Conservation (phyloP, 148 eudicot species). For the Rhododendron griersonianum region DNA sequence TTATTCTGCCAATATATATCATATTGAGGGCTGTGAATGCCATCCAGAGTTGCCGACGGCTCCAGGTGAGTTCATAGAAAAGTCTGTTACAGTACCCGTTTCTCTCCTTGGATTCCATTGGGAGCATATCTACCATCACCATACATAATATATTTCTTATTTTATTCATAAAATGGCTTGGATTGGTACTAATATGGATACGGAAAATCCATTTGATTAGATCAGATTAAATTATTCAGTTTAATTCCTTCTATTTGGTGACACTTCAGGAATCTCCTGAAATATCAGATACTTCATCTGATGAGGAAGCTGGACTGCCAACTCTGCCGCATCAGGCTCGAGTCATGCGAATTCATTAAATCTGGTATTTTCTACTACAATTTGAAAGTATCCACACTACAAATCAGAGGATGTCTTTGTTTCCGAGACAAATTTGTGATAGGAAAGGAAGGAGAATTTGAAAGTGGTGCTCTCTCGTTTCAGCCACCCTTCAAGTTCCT, state of each 20-base stretch:
- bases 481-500: slow-evolving; percentile 17
- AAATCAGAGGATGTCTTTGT: no score
- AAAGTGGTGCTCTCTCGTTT: slow-evolving; percentile 17
- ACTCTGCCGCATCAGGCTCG: slow-evolving; percentile 1
- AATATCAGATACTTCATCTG: slow-evolving; percentile 22
- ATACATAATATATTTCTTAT: not conserved
- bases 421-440: not conserved
- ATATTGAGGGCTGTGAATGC: slow-evolving; percentile 35
- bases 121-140: not conserved
- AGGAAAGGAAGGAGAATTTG: not conserved
- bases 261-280: slow-evolving; percentile 15
- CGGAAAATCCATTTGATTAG: not conserved
- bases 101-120: not conserved
- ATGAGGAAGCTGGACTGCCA: slow-evolving; percentile 26
- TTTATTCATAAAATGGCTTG: not conserved
- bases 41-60: slow-evolving; percentile 23
- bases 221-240: not conserved
- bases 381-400: not conserved
- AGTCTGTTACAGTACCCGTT: not conserved
- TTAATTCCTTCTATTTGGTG: not conserved
- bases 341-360: slow-evolving; percentile 1
- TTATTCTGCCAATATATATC: slow-evolving; percentile 39
- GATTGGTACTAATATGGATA: not conserved
- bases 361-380: not conserved
- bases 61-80: slow-evolving; percentile 22